These are phyloP conservation scores for Arabidopsis hybrid DNA, from an alignment of 441 rosid genomes.

Conservation along the genomic window DNA sequence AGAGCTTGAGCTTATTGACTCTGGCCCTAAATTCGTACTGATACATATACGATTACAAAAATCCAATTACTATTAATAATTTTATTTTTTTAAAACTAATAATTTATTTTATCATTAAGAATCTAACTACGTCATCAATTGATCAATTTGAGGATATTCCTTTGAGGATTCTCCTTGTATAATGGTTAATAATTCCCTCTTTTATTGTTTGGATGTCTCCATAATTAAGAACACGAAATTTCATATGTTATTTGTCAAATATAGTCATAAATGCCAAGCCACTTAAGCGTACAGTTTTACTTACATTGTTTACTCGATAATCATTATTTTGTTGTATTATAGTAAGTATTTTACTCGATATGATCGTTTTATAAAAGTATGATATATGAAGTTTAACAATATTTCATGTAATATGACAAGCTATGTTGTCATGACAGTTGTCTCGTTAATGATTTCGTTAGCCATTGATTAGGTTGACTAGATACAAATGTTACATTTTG, in stretches of 20 bases:
- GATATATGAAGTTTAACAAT: background rate
- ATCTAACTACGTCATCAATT: constrained; percentile 30
- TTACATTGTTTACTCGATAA: constrained; percentile 20
- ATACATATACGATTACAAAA: constrained; percentile 15
- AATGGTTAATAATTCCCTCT: constrained; percentile 4
- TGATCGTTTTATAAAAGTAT: background rate
- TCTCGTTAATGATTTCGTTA: constrained; percentile 21
- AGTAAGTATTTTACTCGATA: constrained; percentile 6
- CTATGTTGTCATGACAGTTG: constrained; percentile 41
- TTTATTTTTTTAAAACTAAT: background rate
- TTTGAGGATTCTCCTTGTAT: constrained; percentile 17
- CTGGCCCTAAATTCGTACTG: background rate
- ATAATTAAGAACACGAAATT: constrained; percentile 22
- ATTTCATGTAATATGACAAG: constrained; percentile 39
- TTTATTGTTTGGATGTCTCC: constrained; percentile 38
- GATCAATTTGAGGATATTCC: constrained; percentile 39
- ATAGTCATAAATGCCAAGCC: constrained; percentile 17
- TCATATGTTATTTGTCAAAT: constrained; percentile 19
- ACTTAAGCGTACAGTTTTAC: constrained; percentile 27
- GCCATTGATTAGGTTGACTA: constrained; percentile 17
- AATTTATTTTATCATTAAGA: constrained; percentile 9
- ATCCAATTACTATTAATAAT: background rate
- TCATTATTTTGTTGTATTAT: constrained; percentile 4
- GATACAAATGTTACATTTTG: constrained; percentile 27
- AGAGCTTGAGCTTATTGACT: constrained; percentile 22